Base-by-base conservation (phyloP, 2,329 filamentous ascomycete genomes). In the Plectosphaerella plurivora region DNA sequence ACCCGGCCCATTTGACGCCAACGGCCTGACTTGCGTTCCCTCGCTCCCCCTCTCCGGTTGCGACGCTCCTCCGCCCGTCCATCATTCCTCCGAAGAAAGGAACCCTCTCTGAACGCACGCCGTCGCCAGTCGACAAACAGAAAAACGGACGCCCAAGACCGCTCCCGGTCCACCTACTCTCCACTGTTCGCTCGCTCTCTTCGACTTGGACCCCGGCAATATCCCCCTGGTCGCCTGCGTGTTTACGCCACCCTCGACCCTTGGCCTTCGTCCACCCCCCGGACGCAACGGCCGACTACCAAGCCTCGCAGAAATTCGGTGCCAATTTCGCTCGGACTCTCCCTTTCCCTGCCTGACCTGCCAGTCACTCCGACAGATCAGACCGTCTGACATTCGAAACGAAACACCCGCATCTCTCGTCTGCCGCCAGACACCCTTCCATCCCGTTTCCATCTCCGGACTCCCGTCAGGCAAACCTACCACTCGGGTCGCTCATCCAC, bases 261-360 rank as follows among this genome's bases (percentile, higher is more conserved):
- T 49, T 49, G 47, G 36, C 47, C 36, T 36, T 37, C 20, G 14
- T 15, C 47, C 28, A 22, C 47, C 47, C 41, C 41, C 36, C 35
- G 47, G 47, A 25, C 46, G 28, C 46, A 33, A 41, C 35, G 35
- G 37, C 39, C 47, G 16, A 24, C 16, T 20, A 47, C 47, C 47
- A 49, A 49, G 47, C 47, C 47, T 41, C 36, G 47, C 47, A 49
- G 47, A 49, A 49, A 39, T 49, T 33, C 47, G 47, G 47, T 15
- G 25, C 45, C 47, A 49, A 49, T 49, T 49, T 49, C 47, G 47
- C 47, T 41, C 47, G 47, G 47, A 49, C 47, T 49, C 47, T 39
- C 37, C 47, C 47, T 49, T 49, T 49, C 47, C 37, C 47, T 39
- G 37, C 41, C n/a, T 41, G 33, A 7, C 16, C 37, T 14, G 37